A percentile compares a stretch with the other conserved stretches of the same genome.
These are phyloP conservation scores for Daedalea quercina DNA, from an alignment of 768 basidiomycete species.

Conservation along the genomic window DNA sequence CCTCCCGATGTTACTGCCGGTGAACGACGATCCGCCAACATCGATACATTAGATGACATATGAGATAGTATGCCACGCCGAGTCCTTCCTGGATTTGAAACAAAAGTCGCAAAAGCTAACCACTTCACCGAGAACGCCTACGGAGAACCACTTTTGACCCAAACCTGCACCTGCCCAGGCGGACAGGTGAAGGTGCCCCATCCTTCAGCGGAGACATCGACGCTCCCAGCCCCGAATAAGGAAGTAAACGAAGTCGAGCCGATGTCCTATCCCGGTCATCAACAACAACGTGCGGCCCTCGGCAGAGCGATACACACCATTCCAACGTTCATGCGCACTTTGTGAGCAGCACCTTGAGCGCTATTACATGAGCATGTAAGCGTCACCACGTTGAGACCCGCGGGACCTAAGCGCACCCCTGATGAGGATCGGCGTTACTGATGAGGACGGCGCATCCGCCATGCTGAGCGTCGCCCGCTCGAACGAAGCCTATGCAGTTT, in stretches of 20 bases:
- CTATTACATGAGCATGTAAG: not conserved
- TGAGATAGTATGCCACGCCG: no score
- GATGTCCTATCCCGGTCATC: slow-evolving; percentile 28
- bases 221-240: slow-evolving; percentile 38
- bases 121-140: no score
- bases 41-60: no score
- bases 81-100: no score
- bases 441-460: slow-evolving; percentile 66
- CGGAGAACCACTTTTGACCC: slow-evolving; percentile 28
- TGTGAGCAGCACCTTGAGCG: not conserved
- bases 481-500: slow-evolving; percentile 74
- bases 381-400: not conserved
- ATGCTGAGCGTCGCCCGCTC: slow-evolving; percentile 48
- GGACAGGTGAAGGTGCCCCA: slow-evolving; percentile 64
- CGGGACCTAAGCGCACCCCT: not conserved
- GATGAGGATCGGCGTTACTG: slow-evolving; percentile 37
- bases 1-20: no score
- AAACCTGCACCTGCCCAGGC: slow-evolving; percentile 50
- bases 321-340: slow-evolving; percentile 65
- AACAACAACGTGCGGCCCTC: slow-evolving; percentile 13
- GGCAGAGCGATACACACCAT: slow-evolving; percentile 33
- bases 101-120: no score
- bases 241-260: slow-evolving; percentile 36
- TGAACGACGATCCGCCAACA: no score
- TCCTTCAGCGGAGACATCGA: slow-evolving; percentile 45